These are phyloP conservation scores for Dactylellina drechsleri DNA, from an alignment of 2,329 filamentous ascomycete species.

Conservation along the genomic window DNA sequence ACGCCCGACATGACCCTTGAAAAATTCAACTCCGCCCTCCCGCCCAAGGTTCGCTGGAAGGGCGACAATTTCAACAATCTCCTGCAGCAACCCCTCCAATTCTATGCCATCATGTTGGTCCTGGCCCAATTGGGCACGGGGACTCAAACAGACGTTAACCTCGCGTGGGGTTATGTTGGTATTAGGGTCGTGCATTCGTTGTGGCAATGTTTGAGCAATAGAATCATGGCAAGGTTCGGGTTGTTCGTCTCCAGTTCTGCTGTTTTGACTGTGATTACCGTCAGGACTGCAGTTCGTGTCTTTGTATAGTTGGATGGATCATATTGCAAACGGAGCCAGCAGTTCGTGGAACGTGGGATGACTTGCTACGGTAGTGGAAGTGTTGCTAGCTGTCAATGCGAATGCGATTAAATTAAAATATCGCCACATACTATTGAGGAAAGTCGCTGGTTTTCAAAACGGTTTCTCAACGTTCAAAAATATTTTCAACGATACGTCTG, in stretches of 20 bases:
- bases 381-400: too few species aligned
- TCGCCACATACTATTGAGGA: too few species aligned
- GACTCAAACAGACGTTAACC: conserved; percentile 58
- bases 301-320: conserved; percentile 4
- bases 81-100: conserved; percentile 64
- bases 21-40: conserved; percentile 59
- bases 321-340: too few species aligned
- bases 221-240: conserved; percentile 61
- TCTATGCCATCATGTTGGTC: conserved; percentile 63
- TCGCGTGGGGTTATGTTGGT: conserved; percentile 64
- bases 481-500: too few species aligned
- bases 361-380: not conserved
- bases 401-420: too few species aligned
- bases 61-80: conserved; percentile 65
- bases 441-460: too few species aligned
- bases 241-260: conserved; percentile 60
- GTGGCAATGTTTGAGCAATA: conserved; percentile 62
- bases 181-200: conserved; percentile 62
- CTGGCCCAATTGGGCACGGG: conserved; percentile 59
- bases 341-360: too few species aligned
- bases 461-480: too few species aligned
- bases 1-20: conserved; percentile 56
- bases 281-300: conserved; percentile 46
- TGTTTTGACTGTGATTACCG: conserved; percentile 60
- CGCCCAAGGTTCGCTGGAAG: conserved; percentile 60